phyloP scores from a whole-genome alignment of 345 rosid species.

The Adansonia digitata region DNA sequence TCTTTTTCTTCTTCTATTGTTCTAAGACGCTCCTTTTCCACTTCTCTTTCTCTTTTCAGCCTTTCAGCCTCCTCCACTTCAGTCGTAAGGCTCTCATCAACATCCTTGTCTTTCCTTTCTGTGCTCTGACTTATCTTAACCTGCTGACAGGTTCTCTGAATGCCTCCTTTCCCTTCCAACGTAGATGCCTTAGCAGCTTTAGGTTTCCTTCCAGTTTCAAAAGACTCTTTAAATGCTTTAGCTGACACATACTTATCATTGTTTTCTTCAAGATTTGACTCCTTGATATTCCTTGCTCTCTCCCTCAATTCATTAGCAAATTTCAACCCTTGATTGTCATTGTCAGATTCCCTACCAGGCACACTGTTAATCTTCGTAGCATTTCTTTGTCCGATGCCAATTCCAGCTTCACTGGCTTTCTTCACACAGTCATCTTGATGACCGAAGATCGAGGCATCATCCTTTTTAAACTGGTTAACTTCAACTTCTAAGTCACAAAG shows the following conservation, averaged over 20 bases:
- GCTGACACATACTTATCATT: slow-evolving; percentile 33
- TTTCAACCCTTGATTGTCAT: slow-evolving; percentile 29
- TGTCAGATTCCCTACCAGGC: slow-evolving; percentile 17
- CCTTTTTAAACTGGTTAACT: slow-evolving; percentile 10
- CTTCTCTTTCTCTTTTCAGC: slow-evolving; percentile 51
- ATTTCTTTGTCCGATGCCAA: slow-evolving; percentile 24
- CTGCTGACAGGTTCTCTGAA: slow-evolving; percentile 26
- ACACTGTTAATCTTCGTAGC: slow-evolving; percentile 23
- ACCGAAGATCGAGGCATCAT: slow-evolving; percentile 14
- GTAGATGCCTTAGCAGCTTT: slow-evolving; percentile 25
- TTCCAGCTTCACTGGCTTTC: slow-evolving; percentile 20
- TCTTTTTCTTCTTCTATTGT: slow-evolving; percentile 83
- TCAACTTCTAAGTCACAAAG: slow-evolving; percentile 12
- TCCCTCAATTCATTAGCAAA: slow-evolving; percentile 29
- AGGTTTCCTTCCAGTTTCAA: slow-evolving; percentile 26
- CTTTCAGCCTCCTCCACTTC: slow-evolving; percentile 52
- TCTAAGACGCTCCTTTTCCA: slow-evolving; percentile 56
- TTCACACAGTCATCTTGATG: slow-evolving; percentile 16
- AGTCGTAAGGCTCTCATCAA: slow-evolving; percentile 17
- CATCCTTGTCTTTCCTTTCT: slow-evolving; percentile 35
- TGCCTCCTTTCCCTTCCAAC: slow-evolving; percentile 27
- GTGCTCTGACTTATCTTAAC: slow-evolving; percentile 20
- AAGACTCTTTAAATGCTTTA: slow-evolving; percentile 25
- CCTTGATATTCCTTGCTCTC: slow-evolving; percentile 23
- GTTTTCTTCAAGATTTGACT: slow-evolving; percentile 29